These are phyloP conservation scores for Blastocystis hominis DNA, from an alignment of 352 stramenopile species.

Conservation along the genomic window DNA sequence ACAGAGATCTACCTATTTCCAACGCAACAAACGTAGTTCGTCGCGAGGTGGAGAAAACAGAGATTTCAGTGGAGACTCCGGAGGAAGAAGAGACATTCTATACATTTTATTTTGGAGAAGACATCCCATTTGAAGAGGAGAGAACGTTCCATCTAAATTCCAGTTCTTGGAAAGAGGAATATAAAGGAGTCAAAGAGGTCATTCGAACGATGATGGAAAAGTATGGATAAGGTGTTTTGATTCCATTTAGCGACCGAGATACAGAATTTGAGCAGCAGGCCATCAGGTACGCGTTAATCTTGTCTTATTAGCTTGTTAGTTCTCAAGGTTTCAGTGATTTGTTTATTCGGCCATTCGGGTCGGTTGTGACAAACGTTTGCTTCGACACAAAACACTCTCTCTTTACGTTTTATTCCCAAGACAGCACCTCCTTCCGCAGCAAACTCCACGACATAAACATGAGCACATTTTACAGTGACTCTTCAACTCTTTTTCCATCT, in stretches of 20 bases:
- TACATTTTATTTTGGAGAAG: not conserved
- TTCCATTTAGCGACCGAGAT: not conserved
- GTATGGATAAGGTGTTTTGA: not conserved
- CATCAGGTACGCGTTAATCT: not conserved
- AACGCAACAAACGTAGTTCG: not conserved
- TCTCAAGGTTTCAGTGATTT: not conserved
- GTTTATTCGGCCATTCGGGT: not conserved
- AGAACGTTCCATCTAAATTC: not conserved
- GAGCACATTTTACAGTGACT: slow-evolving; percentile 10
- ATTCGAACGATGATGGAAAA: not conserved
- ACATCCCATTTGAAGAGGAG: not conserved
- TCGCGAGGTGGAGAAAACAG: not conserved
- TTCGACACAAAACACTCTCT: not conserved
- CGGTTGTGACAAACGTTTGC: slow-evolving; percentile 27
- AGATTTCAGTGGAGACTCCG: not conserved
- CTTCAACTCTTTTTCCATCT: not conserved
- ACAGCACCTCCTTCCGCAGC: not conserved
- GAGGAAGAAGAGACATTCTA: not conserved
- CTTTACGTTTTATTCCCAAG: not conserved
- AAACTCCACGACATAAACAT: not conserved
- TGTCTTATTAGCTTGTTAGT: not conserved
- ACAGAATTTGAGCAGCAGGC: not conserved
- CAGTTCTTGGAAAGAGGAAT: not conserved
- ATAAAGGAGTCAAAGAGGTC: not conserved
- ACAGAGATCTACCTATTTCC: too few species aligned